Conservation (phyloP, 495 filamentous ascomycete genomes). For the Daldinia caldariorum region DNA sequence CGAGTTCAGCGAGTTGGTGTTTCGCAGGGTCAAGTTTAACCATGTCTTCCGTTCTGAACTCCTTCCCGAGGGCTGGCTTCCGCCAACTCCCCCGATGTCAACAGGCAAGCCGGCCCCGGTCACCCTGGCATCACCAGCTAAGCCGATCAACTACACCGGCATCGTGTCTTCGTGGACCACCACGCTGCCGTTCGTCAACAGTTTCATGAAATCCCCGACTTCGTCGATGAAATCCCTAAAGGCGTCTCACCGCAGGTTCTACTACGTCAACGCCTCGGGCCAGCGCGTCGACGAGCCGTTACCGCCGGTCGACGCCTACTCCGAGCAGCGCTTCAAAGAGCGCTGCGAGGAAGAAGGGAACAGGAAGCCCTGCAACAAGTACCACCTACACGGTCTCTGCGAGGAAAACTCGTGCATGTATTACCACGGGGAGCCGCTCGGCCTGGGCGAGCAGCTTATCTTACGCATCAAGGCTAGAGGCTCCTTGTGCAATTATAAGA, state of each 20-base stretch:
- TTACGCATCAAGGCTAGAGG: constrained; percentile 45
- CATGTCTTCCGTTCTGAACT: constrained; percentile 52
- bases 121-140: not conserved
- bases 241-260: constrained; percentile 26
- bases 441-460: constrained; percentile 35
- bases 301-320: constrained; percentile 29
- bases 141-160: not conserved
- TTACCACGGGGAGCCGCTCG: constrained; percentile 46
- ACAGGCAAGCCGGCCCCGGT: not conserved
- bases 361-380: constrained; percentile 51
- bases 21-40: constrained; percentile 44
- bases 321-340: constrained; percentile 41
- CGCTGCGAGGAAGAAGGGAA: constrained; percentile 38
- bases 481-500: constrained; percentile 35
- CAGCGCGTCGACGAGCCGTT: constrained; percentile 52
- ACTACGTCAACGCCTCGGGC: constrained; percentile 45
- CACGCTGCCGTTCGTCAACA: not conserved
- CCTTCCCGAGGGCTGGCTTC: constrained; percentile 22
- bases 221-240: not conserved
- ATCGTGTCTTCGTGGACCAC: constrained; percentile 3
- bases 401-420: constrained; percentile 45
- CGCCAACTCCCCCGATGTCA: constrained; percentile 5
- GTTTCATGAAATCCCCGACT: not conserved
- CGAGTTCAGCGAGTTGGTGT: constrained; percentile 45
- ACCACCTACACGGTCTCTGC: constrained; percentile 48